Conservation (phyloP, 2,329 filamentous ascomycete species). For the Scytalidium lignicola region DNA sequence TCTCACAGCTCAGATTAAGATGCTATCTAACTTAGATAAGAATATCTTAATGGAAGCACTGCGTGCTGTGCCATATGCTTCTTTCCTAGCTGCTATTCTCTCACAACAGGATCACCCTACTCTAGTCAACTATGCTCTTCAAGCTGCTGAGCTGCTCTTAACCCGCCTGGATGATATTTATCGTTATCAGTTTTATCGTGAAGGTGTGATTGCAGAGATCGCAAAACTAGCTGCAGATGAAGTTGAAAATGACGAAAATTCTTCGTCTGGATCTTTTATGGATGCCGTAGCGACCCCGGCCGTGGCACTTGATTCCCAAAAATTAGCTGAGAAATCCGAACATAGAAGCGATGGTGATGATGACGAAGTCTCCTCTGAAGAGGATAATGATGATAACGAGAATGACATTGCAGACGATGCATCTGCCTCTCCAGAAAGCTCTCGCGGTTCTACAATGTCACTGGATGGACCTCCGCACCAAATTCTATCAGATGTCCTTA, state of each 20-base stretch:
- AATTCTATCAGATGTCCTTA: slow-evolving; percentile 42
- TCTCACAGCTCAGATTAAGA: slow-evolving; percentile 90
- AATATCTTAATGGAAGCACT: slow-evolving; percentile 80
- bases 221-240: slow-evolving; percentile 58
- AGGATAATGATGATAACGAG: slow-evolving; percentile 46
- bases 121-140: slow-evolving; percentile 79
- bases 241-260: slow-evolving; percentile 8
- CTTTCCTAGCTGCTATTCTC: slow-evolving; percentile 88
- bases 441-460: slow-evolving; percentile 61
- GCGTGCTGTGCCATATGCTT: slow-evolving; percentile 86
- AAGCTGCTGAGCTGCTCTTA: slow-evolving; percentile 83
- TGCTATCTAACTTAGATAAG: slow-evolving; percentile 91
- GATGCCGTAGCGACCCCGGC: slow-evolving; percentile 23
- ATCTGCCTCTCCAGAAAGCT: slow-evolving; percentile 34
- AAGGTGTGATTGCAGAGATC: slow-evolving; percentile 92
- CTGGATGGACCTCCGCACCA: slow-evolving; percentile 49
- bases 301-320: slow-evolving; percentile 27
- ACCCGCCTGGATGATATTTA: slow-evolving; percentile 83
- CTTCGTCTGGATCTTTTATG: slow-evolving; percentile 11
- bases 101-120: slow-evolving; percentile 91
- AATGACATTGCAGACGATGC: slow-evolving; percentile 44
- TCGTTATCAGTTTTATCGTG: slow-evolving; percentile 92
- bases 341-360: slow-evolving; percentile 25
- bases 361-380: slow-evolving; percentile 46
- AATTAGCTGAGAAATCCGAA: slow-evolving; percentile 23